A percentile compares a stretch with the other conserved stretches of the same genome.
These are phyloP conservation scores for Limnanthes douglasii DNA, from an alignment of 345 rosid genomes.

Conservation along the genomic window DNA sequence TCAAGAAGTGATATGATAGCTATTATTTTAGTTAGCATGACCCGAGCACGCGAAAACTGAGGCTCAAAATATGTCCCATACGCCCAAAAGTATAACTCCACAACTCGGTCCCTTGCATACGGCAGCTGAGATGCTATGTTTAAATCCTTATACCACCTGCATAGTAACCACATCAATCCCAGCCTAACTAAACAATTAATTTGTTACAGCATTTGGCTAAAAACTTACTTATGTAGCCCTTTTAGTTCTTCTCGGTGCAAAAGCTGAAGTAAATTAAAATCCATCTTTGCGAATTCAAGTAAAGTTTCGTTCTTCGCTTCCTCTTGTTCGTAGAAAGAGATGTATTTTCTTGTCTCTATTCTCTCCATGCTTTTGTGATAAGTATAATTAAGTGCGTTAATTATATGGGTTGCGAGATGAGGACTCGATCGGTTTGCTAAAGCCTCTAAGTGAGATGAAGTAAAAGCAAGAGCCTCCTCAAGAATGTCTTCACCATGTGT, in stretches of 20 bases:
- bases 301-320: constrained; percentile 5
- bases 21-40: constrained; percentile 10
- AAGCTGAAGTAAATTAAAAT: constrained; percentile 18
- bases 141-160: constrained; percentile 28
- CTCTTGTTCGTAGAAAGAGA: constrained; percentile 10
- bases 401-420: constrained; percentile 4
- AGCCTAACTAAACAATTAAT: not conserved
- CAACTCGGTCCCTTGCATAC: constrained; percentile 19
- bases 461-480: constrained; percentile 20
- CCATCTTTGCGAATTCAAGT: constrained; percentile 11
- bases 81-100: constrained; percentile 26
- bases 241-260: constrained; percentile 16
- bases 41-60: constrained; percentile 9
- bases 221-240: constrained; percentile 7
- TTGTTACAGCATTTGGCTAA: not conserved
- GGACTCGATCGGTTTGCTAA: not conserved
- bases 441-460: constrained; percentile 8
- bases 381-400: not conserved
- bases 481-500: constrained; percentile 17
- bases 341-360: constrained; percentile 11
- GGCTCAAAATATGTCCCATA: constrained; percentile 18
- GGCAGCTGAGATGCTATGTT: constrained; percentile 12
- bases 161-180: no score
- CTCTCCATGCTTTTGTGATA: constrained; percentile 11
- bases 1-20: constrained; percentile 14